These are phyloP conservation scores for Lepidium aucheri DNA, from an alignment of 345 rosid species.

Conservation along the genomic window DNA sequence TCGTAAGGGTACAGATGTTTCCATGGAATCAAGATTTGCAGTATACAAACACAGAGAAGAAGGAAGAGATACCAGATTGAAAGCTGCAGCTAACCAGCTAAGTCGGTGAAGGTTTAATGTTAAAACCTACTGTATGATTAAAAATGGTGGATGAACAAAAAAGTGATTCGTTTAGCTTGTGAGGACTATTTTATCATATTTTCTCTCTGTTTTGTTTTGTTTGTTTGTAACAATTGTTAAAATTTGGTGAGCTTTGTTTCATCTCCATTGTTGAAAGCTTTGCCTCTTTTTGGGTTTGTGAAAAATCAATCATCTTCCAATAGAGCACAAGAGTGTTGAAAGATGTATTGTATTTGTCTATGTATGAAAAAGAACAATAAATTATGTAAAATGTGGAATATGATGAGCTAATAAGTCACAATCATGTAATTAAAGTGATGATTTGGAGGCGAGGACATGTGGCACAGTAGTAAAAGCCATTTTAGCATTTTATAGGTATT, in stretches of 20 bases:
- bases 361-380: not conserved
- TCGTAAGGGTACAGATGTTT: conserved; percentile 5
- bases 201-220: conserved; percentile 16
- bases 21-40: not conserved
- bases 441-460: no score
- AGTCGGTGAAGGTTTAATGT: conserved; percentile 7
- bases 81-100: not conserved
- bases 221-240: conserved; percentile 17
- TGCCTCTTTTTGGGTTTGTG: not conserved
- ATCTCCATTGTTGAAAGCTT: conserved; percentile 10
- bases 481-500: no score
- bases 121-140: conserved; percentile 2
- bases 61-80: not conserved
- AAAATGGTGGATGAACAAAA: conserved; percentile 2
- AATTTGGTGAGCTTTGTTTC: conserved; percentile 14
- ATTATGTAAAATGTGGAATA: not conserved
- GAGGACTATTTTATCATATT: not conserved
- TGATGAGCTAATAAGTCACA: conserved; percentile 9
- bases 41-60: not conserved
- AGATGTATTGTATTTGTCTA: not conserved
- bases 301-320: conserved; percentile 11
- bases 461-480: no score
- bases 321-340: not conserved
- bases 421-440: conserved; percentile 12
- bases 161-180: conserved; percentile 8